Conservation (phyloP, 2,329 filamentous ascomycete genomes). For the Talaromyces rugulosus region DNA sequence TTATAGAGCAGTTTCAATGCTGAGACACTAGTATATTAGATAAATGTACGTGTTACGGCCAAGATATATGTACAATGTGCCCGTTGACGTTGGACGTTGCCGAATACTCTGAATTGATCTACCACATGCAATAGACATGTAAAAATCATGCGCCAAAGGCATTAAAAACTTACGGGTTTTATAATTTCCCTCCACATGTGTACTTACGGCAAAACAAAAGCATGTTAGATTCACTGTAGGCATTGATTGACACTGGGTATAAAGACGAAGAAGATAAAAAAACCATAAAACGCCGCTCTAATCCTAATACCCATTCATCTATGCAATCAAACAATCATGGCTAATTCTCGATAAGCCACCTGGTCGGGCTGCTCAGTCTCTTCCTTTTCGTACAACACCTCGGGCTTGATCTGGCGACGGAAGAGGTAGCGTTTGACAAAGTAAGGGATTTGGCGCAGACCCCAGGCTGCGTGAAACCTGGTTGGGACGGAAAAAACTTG, state of each 20-base stretch:
- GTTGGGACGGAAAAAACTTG: conserved; percentile 54
- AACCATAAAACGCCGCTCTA: not conserved
- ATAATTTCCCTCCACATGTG: no score
- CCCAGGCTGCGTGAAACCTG: conserved; percentile 37
- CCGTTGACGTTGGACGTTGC: no score
- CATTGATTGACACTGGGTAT: not conserved
- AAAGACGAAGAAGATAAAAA: not conserved
- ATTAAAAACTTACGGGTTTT: no score
- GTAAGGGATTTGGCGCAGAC: conserved; percentile 34
- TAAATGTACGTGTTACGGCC: no score
- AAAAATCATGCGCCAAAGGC: no score
- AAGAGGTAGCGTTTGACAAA: conserved; percentile 34
- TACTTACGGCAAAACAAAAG: no score
- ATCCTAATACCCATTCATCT: not conserved
- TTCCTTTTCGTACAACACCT: conserved; percentile 33
- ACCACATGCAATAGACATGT: no score
- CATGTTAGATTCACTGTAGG: not conserved
- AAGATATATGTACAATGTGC: no score
- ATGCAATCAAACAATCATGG: conserved; percentile 6
- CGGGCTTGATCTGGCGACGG: conserved; percentile 26
- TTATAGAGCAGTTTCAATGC: no score
- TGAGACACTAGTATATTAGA: no score
- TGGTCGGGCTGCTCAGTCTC: conserved; percentile 14
- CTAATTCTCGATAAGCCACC: conserved; percentile 6
- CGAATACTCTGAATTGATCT: no score